phyloP scores from a whole-genome alignment of 768 basidiomycete genomes.

The Termitomyces sp. region DNA sequence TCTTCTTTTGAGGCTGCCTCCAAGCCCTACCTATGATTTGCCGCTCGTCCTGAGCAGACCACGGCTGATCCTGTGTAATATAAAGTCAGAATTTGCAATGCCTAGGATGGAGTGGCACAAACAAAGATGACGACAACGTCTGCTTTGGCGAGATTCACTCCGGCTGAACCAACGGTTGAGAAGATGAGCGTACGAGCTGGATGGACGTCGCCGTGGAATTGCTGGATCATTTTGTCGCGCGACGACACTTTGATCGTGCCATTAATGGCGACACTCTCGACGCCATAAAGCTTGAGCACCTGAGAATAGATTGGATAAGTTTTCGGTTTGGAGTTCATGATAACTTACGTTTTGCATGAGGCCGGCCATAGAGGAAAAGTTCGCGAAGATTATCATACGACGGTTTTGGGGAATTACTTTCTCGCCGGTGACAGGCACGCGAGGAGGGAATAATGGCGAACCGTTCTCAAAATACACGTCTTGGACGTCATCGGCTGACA shows the following conservation, averaged over 20 bases:
- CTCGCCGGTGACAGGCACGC: background rate
- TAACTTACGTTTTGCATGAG: background rate
- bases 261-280: background rate
- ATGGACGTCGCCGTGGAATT: background rate
- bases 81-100: background rate
- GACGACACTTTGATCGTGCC: background rate
- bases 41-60: slow-evolving; percentile 21
- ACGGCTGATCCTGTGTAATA: slow-evolving; percentile 20
- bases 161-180: background rate
- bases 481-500: slow-evolving; percentile 13
- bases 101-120: background rate
- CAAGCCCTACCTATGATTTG: slow-evolving; percentile 22
- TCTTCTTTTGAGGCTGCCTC: slow-evolving; percentile 20
- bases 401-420: background rate
- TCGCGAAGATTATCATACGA: background rate
- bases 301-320: background rate
- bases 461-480: slow-evolving; percentile 14
- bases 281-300: background rate
- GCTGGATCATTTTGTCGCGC: background rate
- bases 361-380: background rate
- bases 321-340: no score
- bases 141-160: background rate
- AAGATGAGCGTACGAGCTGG: background rate
- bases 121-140: background rate
- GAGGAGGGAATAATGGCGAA: background rate